Percentiles rank a stretch among this genome's conserved stretches.
These are phyloP conservation scores for Neltuma alba DNA, from an alignment of 306 rosid species.

Conservation along the genomic window DNA sequence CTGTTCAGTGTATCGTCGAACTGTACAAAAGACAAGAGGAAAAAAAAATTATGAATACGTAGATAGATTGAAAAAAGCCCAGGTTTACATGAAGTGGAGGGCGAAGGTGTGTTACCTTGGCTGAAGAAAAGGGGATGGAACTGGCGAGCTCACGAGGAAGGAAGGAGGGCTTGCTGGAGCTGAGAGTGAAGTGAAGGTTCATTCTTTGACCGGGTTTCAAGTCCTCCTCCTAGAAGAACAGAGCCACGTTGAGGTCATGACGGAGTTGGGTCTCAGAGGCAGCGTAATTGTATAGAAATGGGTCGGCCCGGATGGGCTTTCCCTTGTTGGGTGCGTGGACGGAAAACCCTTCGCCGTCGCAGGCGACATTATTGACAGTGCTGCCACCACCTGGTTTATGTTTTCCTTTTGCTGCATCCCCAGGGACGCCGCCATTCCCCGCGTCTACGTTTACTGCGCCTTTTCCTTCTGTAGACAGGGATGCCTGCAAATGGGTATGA, in stretches of 20 bases:
- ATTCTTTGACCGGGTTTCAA: not conserved
- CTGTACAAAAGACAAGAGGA: not conserved
- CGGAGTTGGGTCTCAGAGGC: not conserved
- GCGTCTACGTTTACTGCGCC: too few species aligned
- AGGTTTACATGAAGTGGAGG: not conserved
- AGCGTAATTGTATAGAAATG: not conserved
- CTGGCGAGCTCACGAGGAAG: not conserved
- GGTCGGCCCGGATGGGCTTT: conserved; percentile 48
- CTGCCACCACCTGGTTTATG: too few species aligned
- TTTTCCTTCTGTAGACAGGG: too few species aligned
- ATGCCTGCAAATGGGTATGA: too few species aligned
- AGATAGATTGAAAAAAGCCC: too few species aligned
- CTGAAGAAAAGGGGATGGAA: conserved; percentile 67
- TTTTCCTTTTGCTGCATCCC: too few species aligned
- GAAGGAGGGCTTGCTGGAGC: not conserved
- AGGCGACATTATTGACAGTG: conserved; percentile 41
- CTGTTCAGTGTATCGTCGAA: conserved; percentile 38
- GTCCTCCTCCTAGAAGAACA: not conserved
- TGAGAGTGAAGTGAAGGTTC: not conserved
- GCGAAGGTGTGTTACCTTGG: not conserved
- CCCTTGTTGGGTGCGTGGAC: conserved; percentile 59
- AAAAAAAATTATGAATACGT: not conserved
- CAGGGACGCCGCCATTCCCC: too few species aligned
- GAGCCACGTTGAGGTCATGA: not conserved
- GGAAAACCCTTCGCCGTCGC: conserved; percentile 67